Conservation (phyloP, 1,139 yeast genomes). For the Sugiyamaella neomexicana region DNA sequence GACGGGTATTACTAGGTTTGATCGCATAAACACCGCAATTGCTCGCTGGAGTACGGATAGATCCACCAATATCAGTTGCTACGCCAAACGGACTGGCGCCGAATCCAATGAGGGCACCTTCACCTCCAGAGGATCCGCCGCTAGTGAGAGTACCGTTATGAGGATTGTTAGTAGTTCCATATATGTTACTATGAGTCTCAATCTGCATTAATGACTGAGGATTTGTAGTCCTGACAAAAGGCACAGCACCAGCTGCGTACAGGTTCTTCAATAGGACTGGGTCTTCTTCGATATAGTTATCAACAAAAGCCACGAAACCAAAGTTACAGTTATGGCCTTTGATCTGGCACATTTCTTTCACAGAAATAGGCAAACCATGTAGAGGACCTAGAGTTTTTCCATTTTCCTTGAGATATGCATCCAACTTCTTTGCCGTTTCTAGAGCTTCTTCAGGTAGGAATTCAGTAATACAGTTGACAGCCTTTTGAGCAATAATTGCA, state of each 20-base stretch:
- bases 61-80: slow-evolving; percentile 68
- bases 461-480: slow-evolving; percentile 59
- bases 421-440: slow-evolving; percentile 54
- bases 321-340: slow-evolving; percentile 47
- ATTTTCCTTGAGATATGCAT: slow-evolving; percentile 49
- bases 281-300: slow-evolving; percentile 34
- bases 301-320: slow-evolving; percentile 43
- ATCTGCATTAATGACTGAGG: slow-evolving; percentile 58
- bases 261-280: slow-evolving; percentile 45
- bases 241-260: slow-evolving; percentile 52
- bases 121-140: slow-evolving; percentile 68
- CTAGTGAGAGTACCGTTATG: slow-evolving; percentile 47
- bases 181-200: slow-evolving; percentile 49
- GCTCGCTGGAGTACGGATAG: slow-evolving; percentile 58
- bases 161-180: slow-evolving; percentile 53
- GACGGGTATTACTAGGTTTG: slow-evolving; percentile 50
- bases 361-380: slow-evolving; percentile 54
- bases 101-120: slow-evolving; percentile 55
- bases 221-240: slow-evolving; percentile 56
- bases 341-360: slow-evolving; percentile 52
- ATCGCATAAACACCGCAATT: slow-evolving; percentile 56
- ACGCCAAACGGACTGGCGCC: slow-evolving; percentile 54
- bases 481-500: slow-evolving; percentile 59
- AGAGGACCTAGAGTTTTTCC: slow-evolving; percentile 63
- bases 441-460: slow-evolving; percentile 51